Conservation (phyloP, 2,329 filamentous ascomycete species). For the Gnomoniopsis smithogilvyi region DNA sequence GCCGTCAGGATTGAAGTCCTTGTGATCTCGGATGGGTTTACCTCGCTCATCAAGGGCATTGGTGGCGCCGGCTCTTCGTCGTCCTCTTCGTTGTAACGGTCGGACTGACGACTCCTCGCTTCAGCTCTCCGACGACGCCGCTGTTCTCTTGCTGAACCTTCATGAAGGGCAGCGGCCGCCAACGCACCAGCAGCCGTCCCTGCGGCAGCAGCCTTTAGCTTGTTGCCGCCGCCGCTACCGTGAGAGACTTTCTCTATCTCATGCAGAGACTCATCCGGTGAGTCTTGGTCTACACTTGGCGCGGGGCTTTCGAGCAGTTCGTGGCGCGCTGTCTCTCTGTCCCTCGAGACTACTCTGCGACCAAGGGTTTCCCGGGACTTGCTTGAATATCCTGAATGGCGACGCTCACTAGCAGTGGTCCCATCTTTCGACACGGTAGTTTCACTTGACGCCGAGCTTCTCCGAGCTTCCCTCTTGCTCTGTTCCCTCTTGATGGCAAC, state of each 20-base stretch:
- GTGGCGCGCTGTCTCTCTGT: constrained; percentile 50
- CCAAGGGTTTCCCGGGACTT: constrained; percentile 47
- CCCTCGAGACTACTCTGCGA: constrained; percentile 41
- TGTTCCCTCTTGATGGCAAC: constrained; percentile 89
- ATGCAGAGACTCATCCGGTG: constrained; percentile 35
- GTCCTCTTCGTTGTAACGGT: constrained; percentile 46
- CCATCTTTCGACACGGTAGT: constrained; percentile 55
- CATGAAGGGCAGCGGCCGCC: constrained; percentile 33
- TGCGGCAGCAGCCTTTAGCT: constrained; percentile 41
- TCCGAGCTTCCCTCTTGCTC: constrained; percentile 69
- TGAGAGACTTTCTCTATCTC: constrained; percentile 45
- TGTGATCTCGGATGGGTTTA: constrained; percentile 83
- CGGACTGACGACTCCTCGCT: constrained; percentile 43
- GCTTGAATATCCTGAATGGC: constrained; percentile 50
- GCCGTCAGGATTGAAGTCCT: constrained; percentile 83
- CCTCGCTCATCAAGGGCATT: constrained; percentile 84
- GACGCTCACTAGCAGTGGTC: constrained; percentile 51
- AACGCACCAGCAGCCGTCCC: constrained; percentile 40
- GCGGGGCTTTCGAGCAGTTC: constrained; percentile 49
- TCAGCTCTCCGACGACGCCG: constrained; percentile 52
- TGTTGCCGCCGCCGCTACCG: constrained; percentile 33
- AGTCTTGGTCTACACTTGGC: constrained; percentile 46
- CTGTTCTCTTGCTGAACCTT: constrained; percentile 48
- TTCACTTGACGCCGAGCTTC: constrained; percentile 60
- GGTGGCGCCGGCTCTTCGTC: constrained; percentile 63